Evolutionary conservation across 306 rosid species (phyloP).

Genomic region (Cucurbita pepo): DNA sequence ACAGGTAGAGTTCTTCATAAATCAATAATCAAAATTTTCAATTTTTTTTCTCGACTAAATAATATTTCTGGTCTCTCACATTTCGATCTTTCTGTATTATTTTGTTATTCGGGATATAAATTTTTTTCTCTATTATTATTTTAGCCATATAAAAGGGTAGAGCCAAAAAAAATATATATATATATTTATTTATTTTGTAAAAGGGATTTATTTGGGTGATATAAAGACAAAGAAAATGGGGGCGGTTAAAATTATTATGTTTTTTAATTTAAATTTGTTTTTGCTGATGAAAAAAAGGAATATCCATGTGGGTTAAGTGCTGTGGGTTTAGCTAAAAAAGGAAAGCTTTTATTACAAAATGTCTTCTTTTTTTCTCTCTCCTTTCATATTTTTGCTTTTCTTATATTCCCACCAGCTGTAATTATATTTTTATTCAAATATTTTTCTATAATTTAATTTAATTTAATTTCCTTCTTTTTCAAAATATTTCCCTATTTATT

Average conservation of each 20-base stretch:
- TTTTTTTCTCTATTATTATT: neutral
- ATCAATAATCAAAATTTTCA: too few relatives aligned
- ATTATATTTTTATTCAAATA: neutral
- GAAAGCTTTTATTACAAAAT: conserved; percentile 21
- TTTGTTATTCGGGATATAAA: too few relatives aligned
- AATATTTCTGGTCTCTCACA: too few relatives aligned
- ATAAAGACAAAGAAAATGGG: conserved; percentile 14
- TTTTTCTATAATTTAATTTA: neutral
- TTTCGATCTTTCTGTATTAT: too few relatives aligned
- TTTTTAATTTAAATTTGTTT: conserved; percentile 4
- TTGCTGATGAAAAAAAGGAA: conserved; percentile 11
- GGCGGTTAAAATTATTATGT: conserved; percentile 4
- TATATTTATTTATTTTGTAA: neutral
- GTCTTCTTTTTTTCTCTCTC: conserved; percentile 5
- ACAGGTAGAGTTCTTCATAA: neutral
- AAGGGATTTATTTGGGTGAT: neutral
- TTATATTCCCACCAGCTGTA: conserved; percentile 4
- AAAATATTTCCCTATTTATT: neutral
- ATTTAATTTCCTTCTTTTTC: neutral
- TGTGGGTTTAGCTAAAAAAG: conserved; percentile 33
- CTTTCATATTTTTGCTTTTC: conserved; percentile 3
- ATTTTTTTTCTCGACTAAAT: too few relatives aligned
- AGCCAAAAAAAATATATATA: neutral
- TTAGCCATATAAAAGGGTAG: neutral
- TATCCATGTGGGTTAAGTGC: conserved; percentile 28